These are phyloP conservation scores for Aspergillus proliferans DNA, from an alignment of 2,329 filamentous ascomycete genomes.

Conservation along the genomic window DNA sequence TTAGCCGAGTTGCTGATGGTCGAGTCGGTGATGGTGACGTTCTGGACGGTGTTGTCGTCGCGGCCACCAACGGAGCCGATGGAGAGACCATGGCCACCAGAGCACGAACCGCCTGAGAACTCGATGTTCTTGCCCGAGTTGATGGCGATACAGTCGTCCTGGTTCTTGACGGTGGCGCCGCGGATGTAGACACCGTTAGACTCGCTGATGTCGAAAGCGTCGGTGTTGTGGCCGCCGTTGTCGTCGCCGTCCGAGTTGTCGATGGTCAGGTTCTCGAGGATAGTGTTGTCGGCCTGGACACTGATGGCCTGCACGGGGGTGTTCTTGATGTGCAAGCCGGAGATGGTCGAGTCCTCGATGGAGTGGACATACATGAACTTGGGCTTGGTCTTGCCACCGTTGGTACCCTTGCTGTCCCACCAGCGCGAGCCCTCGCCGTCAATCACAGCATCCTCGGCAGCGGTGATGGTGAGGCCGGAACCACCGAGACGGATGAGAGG, in stretches of 20 bases:
- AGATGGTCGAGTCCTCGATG: slow-evolving; percentile 25
- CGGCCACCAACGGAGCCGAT: slow-evolving; percentile 41
- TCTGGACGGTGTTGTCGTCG: slow-evolving; percentile 48
- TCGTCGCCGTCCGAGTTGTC: slow-evolving; percentile 52
- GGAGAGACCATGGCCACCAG: slow-evolving; percentile 27
- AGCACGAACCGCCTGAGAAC: slow-evolving; percentile 40
- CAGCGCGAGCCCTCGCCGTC: slow-evolving; percentile 52
- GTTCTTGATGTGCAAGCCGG: slow-evolving; percentile 26
- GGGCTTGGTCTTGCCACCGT: slow-evolving; percentile 58
- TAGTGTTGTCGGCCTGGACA: slow-evolving; percentile 44
- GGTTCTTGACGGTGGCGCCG: slow-evolving; percentile 52
- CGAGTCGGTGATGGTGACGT: slow-evolving; percentile 46
- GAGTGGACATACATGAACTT: slow-evolving; percentile 53
- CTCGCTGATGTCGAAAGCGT: slow-evolving; percentile 53
- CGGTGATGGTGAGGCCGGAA: slow-evolving; percentile 48
- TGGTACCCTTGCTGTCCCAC: slow-evolving; percentile 58
- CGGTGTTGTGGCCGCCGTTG: slow-evolving; percentile 49
- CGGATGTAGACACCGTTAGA: slow-evolving; percentile 47
- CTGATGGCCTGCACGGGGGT: slow-evolving; percentile 33
- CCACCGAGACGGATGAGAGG: slow-evolving; percentile 59
- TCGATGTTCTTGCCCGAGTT: slow-evolving; percentile 49
- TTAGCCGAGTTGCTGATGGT: slow-evolving; percentile 40
- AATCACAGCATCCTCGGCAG: slow-evolving; percentile 47
- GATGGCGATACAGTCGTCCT: slow-evolving; percentile 56
- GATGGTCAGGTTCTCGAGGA: slow-evolving; percentile 48